Base-by-base conservation (phyloP, 169 alveolate genomes). In the Gregarina niphandrodes region DNA sequence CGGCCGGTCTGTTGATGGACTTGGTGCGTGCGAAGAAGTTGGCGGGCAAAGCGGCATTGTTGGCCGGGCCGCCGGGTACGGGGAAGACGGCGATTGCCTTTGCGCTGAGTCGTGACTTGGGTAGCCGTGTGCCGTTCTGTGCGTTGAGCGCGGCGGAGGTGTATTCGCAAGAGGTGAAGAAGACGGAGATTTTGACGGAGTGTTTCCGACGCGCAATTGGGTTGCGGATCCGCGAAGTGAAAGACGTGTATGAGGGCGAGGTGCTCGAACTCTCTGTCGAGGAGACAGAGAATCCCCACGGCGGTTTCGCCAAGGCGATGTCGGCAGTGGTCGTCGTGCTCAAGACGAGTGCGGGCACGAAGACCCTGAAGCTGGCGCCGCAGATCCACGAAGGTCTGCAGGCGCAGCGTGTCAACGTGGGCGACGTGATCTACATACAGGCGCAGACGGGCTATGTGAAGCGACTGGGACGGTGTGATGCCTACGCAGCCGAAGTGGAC, bases 41-140 rank as follows among this genome's bases (percentile, higher is more conserved):
- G 91, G 96, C 96, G 37, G 97, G 97, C 16, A 70, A 70, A 46
- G 89, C 89, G 12, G 31, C 70, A 17, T 58, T 76, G 7, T 43
- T 70, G 40, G 82, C 73, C 2, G 87, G 87, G 7, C 70, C 77
- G 1, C 77, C 79, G 12, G 83, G 83, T 34, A 88, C 97, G 23
- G 99, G 99, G 22, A 92, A 92, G 62, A 92, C 98, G 1, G 99
- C 99, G 0, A 72, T 93, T 22, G 95, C 99, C 40, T 76, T 88
- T 58, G 98, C 96, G 0, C 80, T 93, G 12, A 92, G 97, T 6
- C 87, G 84, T 42, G 99, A 93, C 67, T 75, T 93, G 32, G 97
- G 96, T 15, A 82, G 96, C n/a, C 80, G 85, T 46, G 97, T 91
- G 53, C 99, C 98, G 1, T 93, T 93, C 69, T 90, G 96, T 55